A percentile compares a stretch with the other conserved stretches of the same genome.
Evolutionary conservation across 768 basidiomycete genomes (phyloP).

Genomic region (Phylloporus sp.): DNA sequence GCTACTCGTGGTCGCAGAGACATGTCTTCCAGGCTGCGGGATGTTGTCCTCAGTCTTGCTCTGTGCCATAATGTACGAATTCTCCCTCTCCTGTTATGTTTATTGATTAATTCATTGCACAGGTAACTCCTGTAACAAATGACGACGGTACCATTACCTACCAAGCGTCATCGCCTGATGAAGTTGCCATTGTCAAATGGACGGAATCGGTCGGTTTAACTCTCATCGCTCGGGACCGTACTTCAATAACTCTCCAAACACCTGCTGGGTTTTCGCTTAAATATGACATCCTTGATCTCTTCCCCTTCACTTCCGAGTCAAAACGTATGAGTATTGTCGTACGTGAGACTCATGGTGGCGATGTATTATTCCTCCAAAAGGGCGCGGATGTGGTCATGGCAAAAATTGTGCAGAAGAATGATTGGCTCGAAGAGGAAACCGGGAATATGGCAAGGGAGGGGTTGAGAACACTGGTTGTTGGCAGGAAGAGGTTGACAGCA

Average conservation of each 20-base stretch:
- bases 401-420: constrained; percentile 90
- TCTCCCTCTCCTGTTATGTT: neutral
- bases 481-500: constrained; percentile 66
- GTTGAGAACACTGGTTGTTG: constrained; percentile 90
- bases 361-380: constrained; percentile 90
- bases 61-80: constrained; percentile 87
- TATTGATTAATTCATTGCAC: constrained; percentile 23
- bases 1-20: constrained; percentile 85
- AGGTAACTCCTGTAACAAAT: constrained; percentile 95
- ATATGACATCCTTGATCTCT: constrained; percentile 90
- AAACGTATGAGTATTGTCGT: constrained; percentile 99
- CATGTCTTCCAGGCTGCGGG: constrained; percentile 90
- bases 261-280: constrained; percentile 58
- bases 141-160: constrained; percentile 95
- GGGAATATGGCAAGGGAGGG: constrained; percentile 99
- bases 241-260: constrained; percentile 78
- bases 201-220: constrained; percentile 93
- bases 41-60: constrained; percentile 89
- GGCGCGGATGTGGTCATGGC: constrained; percentile 99
- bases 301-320: constrained; percentile 98
- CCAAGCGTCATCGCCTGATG: constrained; percentile 98
- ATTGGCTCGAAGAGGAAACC: constrained; percentile 98
- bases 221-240: constrained; percentile 85
- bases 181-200: constrained; percentile 98
- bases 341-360: constrained; percentile 68